These are phyloP conservation scores for Lomentospora prolificans DNA, from an alignment of 2,329 filamentous ascomycete genomes.

Conservation along the genomic window DNA sequence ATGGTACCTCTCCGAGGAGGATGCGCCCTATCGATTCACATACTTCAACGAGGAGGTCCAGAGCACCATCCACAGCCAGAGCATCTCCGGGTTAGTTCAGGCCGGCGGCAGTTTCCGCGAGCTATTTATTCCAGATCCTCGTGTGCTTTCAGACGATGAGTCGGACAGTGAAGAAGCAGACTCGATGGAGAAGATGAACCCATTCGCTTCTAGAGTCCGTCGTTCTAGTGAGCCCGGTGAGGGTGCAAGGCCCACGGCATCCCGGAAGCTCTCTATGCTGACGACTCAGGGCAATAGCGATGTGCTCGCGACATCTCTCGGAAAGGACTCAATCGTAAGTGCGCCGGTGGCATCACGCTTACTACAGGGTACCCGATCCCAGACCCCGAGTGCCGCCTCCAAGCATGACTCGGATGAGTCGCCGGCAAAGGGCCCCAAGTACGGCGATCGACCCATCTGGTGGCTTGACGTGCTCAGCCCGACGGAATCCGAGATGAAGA, in stretches of 20 bases:
- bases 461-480: constrained; percentile 91
- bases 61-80: constrained; percentile 92
- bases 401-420: not conserved
- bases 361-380: not conserved
- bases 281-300: constrained; percentile 1
- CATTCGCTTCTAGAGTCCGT: constrained; percentile 16
- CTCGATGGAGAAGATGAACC: constrained; percentile 8
- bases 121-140: constrained; percentile 82
- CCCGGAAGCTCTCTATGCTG: constrained; percentile 5
- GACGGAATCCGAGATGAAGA: constrained; percentile 91
- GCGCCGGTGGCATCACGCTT: not conserved
- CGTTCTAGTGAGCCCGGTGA: constrained; percentile 18
- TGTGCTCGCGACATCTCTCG: not conserved
- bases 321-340: not conserved
- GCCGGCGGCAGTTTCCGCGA: constrained; percentile 75
- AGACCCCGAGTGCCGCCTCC: not conserved
- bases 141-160: constrained; percentile 62
- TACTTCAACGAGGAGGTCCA: constrained; percentile 98
- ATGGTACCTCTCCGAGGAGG: constrained; percentile 84
- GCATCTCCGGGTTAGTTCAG: constrained; percentile 85
- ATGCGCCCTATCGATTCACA: constrained; percentile 87
- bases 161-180: constrained; percentile 48
- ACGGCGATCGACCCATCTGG: constrained; percentile 83
- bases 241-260: constrained; percentile 22
- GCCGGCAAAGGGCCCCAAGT: constrained; percentile 35